Evolutionary conservation across 2,329 filamentous ascomycete species (phyloP).

Genomic region (Microcyclosporella mali): DNA sequence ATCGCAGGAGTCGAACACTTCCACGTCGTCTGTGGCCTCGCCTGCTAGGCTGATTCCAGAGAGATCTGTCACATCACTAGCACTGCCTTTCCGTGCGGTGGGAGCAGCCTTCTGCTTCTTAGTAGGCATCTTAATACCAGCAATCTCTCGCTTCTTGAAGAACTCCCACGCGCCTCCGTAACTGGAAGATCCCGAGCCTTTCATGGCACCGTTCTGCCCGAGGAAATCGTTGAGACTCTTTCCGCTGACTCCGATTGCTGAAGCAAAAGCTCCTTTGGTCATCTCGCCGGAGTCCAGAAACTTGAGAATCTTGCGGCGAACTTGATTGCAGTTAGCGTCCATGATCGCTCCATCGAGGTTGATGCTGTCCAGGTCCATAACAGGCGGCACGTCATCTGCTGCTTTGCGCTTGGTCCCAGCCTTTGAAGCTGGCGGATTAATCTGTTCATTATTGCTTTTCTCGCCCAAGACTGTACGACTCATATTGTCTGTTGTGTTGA

Average conservation of each 20-base stretch:
- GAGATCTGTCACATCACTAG: constrained; percentile 27
- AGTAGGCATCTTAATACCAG: constrained; percentile 38
- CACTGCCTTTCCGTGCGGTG: constrained; percentile 3
- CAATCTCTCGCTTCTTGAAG: constrained; percentile 49
- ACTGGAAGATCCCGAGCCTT: constrained; percentile 27
- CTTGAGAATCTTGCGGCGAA: constrained; percentile 38
- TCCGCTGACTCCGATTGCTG: constrained; percentile 32
- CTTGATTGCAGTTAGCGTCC: constrained; percentile 25
- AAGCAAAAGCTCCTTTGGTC: constrained; percentile 41
- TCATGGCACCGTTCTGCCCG: constrained; percentile 40
- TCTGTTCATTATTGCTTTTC: too few relatives aligned
- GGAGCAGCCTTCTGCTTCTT: constrained; percentile 27
- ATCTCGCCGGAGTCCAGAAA: constrained; percentile 42
- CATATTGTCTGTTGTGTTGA: too few relatives aligned
- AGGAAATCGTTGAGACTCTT: constrained; percentile 44
- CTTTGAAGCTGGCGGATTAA: background rate
- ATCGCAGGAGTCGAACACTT: constrained; percentile 53
- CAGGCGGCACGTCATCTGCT: background rate
- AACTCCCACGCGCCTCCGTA: constrained; percentile 33
- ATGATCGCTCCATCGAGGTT: constrained; percentile 14
- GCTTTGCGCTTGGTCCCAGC: constrained; percentile 12
- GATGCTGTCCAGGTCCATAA: constrained; percentile 12
- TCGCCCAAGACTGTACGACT: too few relatives aligned
- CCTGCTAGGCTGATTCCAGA: constrained; percentile 41
- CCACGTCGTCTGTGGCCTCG: constrained; percentile 43